phyloP scores from a whole-genome alignment of 176 grass and related monocot genomes.

The Carex parvula region DNA sequence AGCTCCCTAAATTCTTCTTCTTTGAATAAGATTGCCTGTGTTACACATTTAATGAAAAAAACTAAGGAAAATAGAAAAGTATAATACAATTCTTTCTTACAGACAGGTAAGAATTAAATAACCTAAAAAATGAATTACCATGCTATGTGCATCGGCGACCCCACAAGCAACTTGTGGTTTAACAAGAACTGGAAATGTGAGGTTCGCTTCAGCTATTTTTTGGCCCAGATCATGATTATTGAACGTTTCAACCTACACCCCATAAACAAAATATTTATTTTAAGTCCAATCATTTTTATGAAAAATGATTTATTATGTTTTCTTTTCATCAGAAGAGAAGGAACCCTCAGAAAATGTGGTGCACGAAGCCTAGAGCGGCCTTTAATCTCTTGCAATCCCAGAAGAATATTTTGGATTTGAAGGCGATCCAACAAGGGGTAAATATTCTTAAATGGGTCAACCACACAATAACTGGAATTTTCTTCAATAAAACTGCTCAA shows the following conservation, averaged over 20 bases:
- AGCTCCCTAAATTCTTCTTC: slow-evolving; percentile 74
- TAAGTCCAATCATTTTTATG: neutral
- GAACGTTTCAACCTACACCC: slow-evolving; percentile 55
- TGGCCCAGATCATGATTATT: slow-evolving; percentile 43
- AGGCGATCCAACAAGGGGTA: slow-evolving; percentile 82
- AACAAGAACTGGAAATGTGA: slow-evolving; percentile 84
- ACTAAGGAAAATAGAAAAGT: slow-evolving; percentile 4
- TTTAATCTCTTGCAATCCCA: slow-evolving; percentile 61
- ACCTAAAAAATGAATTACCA: slow-evolving; percentile 46
- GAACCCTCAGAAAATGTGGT: slow-evolving; percentile 74
- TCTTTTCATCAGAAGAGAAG: slow-evolving; percentile 27
- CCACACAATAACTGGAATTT: slow-evolving; percentile 46
- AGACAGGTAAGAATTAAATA: slow-evolving; percentile 16
- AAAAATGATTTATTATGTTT: neutral
- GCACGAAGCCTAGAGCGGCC: slow-evolving; percentile 55
- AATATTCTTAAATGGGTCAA: slow-evolving; percentile 78
- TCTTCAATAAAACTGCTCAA: slow-evolving; percentile 64
- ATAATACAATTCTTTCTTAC: neutral
- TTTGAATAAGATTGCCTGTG: slow-evolving; percentile 84
- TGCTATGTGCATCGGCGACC: slow-evolving; percentile 89
- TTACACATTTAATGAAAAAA: slow-evolving; percentile 13
- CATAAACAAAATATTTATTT: slow-evolving; percentile 12
- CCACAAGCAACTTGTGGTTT: slow-evolving; percentile 98
- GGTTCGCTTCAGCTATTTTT: slow-evolving; percentile 53
- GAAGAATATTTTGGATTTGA: slow-evolving; percentile 79